Evolutionary conservation across 108 stramenopile genomes (phyloP).

Genomic region (Cyclotella cryptica): DNA sequence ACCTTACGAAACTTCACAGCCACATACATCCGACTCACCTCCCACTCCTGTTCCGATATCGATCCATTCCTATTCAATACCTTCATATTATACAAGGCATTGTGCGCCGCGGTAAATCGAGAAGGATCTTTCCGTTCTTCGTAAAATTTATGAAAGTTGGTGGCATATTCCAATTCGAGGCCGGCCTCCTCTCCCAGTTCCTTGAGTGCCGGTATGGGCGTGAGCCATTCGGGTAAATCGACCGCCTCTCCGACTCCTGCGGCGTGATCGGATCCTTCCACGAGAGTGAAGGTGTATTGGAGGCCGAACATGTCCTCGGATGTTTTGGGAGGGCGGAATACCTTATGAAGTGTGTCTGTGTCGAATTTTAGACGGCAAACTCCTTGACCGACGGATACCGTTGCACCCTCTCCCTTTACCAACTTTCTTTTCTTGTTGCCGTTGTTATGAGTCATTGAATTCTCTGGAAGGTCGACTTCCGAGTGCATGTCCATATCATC

Average conservation of each 20-base stretch:
- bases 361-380: conserved; percentile 82
- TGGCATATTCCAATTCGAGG: conserved; percentile 73
- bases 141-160: conserved; percentile 90
- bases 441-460: conserved; percentile 47
- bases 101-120: conserved; percentile 62
- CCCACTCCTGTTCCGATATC: conserved; percentile 87
- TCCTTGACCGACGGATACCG: conserved; percentile 69
- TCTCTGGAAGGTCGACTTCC: conserved; percentile 34
- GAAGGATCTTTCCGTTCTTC: conserved; percentile 66
- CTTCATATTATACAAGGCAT: conserved; percentile 87
- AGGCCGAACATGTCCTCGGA: conserved; percentile 83
- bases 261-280: conserved; percentile 82
- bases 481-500: conserved; percentile 52
- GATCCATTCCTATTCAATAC: conserved; percentile 81
- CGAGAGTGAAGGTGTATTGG: conserved; percentile 87
- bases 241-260: conserved; percentile 88
- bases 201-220: conserved; percentile 74
- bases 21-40: conserved; percentile 83
- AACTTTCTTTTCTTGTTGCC: conserved; percentile 40
- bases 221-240: conserved; percentile 90
- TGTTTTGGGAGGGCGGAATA: conserved; percentile 53
- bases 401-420: conserved; percentile 36
- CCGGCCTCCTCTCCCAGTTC: conserved; percentile 78
- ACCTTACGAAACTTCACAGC: conserved; percentile 92
- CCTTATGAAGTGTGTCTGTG: conserved; percentile 57